A percentile compares a stretch with the other conserved stretches of the same genome.
These are phyloP conservation scores for Leishmania aethiopica DNA, from an alignment of 208 protist species.

Conservation along the genomic window DNA sequence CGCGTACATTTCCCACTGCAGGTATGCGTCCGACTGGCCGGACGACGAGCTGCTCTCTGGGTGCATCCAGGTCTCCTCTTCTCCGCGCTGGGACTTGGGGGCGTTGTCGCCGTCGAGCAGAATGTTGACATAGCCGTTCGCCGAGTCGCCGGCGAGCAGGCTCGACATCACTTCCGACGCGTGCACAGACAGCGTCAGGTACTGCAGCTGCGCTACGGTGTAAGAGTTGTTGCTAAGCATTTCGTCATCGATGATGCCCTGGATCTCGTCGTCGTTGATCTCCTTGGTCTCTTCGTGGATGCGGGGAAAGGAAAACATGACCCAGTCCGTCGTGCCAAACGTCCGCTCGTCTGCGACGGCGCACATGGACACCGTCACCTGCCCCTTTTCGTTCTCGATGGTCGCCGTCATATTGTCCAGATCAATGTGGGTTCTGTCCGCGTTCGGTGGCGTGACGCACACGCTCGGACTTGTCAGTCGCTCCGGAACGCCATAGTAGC, in stretches of 20 bases:
- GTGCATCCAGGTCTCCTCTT: slow-evolving; percentile 63
- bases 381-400: slow-evolving; percentile 11
- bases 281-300: slow-evolving; percentile 38
- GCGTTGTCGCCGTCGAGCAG: slow-evolving; percentile 66
- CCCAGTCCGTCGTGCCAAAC: slow-evolving; percentile 85
- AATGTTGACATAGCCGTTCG: slow-evolving; percentile 36
- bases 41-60: slow-evolving; percentile 5
- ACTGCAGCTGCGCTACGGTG: slow-evolving; percentile 63
- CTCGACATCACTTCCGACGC: slow-evolving; percentile 40
- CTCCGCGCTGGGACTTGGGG: slow-evolving; percentile 24
- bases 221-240: slow-evolving; percentile 28
- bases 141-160: slow-evolving; percentile 1
- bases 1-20: slow-evolving; percentile 68
- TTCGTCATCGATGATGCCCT: slow-evolving; percentile 33
- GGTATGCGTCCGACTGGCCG: slow-evolving; percentile 22
- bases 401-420: slow-evolving; percentile 25
- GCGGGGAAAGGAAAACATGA: slow-evolving; percentile 63
- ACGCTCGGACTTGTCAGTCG: slow-evolving; percentile 7
- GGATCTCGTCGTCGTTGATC: slow-evolving; percentile 25
- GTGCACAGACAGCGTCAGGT: slow-evolving; percentile 69
- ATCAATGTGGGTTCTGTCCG: slow-evolving; percentile 1
- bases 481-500: slow-evolving; percentile 40
- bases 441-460: slow-evolving; percentile 14
- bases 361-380: slow-evolving; percentile 50
- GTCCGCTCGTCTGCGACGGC: slow-evolving; percentile 51